Evolutionary conservation across 2,329 filamentous ascomycete species (phyloP).

Genomic region (Cryphonectria radicalis): DNA sequence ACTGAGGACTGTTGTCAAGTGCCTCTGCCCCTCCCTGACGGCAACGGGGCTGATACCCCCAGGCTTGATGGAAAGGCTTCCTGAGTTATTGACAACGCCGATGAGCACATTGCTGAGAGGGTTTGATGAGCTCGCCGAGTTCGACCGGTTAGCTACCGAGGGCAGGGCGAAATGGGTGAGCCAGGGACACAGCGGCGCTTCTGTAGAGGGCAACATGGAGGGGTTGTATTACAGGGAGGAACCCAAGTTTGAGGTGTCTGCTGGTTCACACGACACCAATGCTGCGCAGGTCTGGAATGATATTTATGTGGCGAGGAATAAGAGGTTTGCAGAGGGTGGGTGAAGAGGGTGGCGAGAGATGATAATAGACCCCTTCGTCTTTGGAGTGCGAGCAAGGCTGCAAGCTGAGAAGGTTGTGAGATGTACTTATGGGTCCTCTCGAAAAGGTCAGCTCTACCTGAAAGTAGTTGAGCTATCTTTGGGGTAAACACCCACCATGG

Average conservation of each 20-base stretch:
- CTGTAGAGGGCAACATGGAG: slow-evolving; percentile 12
- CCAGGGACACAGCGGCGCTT: slow-evolving; percentile 12
- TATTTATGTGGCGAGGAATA: slow-evolving; percentile 9
- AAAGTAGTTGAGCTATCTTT: too few species aligned
- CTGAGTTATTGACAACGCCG: slow-evolving; percentile 7
- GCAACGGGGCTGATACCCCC: slow-evolving; percentile 18
- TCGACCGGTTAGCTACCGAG: slow-evolving; percentile 11
- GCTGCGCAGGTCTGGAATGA: background rate
- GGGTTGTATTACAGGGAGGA: slow-evolving; percentile 11
- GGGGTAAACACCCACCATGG: too few species aligned
- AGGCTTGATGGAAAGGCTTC: slow-evolving; percentile 7
- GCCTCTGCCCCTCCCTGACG: slow-evolving; percentile 15
- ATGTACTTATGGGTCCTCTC: too few species aligned
- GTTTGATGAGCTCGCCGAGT: slow-evolving; percentile 18
- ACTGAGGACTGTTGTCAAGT: background rate
- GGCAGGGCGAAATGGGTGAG: slow-evolving; percentile 3
- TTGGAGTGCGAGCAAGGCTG: background rate
- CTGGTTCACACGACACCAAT: background rate
- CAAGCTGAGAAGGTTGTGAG: background rate
- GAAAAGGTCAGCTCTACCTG: too few species aligned
- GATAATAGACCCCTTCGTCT: background rate
- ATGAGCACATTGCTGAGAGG: slow-evolving; percentile 18
- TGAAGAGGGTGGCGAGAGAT: background rate
- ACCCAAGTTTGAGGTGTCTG: background rate
- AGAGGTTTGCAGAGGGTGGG: slow-evolving; percentile 5